Evolutionary conservation across 495 filamentous ascomycete species (phyloP), one percentile per base, ranked within the genome.

Genomic region (Xylaria bambusicola): DNA sequence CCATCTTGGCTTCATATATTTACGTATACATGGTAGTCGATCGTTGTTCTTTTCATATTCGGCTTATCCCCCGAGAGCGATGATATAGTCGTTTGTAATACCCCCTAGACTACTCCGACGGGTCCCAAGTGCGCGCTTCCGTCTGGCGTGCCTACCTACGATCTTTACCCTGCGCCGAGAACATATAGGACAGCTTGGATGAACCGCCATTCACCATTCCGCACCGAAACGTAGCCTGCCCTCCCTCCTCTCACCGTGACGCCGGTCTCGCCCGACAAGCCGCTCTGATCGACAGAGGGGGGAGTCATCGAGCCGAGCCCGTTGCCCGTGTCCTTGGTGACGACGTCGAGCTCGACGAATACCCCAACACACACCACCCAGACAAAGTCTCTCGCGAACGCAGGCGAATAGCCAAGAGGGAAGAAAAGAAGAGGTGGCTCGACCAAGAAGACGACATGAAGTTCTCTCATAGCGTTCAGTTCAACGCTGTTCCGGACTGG

Each of bases 401-500:
- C 31, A 42, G 65, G 50, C 60, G 66, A 41, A 60, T 71, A 62
- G 56, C 63, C 9, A 79, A 74, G 68, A 71, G 73, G n/a, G 73
- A 71, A 48, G 72, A 73, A 62, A 83, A 84, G 74, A 77, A 74
- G 63, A 66, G 73, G 49, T 78, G 81, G 77, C 80, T 87, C 42
- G 80, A 83, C 59, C 72, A 84, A 69, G 83, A 77, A 52, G 84
- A 86, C 87, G 91, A 92, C 62, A 99, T 99, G 94, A 98, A 97
- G 84, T 99, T 99, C 81, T 97, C 94, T 49, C 94, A 98, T 71
- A 98, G 95, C 75, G 86, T 99, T 63, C 94, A 99, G 78, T 99
- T 99, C 77, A 99, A 99, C 76, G 92, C 94, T 56, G 95, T 99
- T 56, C 94, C 95, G 20, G 94, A 99, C 71, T 99, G 94, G 94